phyloP scores from a whole-genome alignment of 306 rosid species.

The Casuarina glauca region DNA sequence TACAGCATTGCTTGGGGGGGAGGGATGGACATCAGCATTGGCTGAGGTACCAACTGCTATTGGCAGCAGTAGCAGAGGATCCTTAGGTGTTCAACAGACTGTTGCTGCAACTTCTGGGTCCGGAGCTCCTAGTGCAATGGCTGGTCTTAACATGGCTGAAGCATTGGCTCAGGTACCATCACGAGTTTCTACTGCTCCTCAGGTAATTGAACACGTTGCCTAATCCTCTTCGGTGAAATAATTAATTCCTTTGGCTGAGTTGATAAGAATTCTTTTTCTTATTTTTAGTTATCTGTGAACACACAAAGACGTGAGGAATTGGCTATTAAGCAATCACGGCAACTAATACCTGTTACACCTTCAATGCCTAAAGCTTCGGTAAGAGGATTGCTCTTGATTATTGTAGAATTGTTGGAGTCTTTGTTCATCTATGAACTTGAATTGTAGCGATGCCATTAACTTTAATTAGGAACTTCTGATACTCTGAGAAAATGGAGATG shows the following conservation, averaged over 20 bases:
- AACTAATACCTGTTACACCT: constrained; percentile 92
- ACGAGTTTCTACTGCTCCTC: constrained; percentile 72
- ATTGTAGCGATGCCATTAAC: neutral
- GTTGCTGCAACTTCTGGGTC: constrained; percentile 47
- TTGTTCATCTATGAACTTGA: neutral
- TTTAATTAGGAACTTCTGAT: neutral
- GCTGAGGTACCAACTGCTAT: constrained; percentile 77
- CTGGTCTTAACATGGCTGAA: constrained; percentile 98
- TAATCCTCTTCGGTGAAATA: constrained; percentile 9
- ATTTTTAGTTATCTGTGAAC: constrained; percentile 61
- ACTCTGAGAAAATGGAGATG: neutral
- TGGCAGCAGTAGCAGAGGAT: constrained; percentile 64
- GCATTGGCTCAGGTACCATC: constrained; percentile 87
- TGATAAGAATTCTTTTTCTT: constrained; percentile 13
- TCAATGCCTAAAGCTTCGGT: constrained; percentile 85
- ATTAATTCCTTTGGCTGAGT: constrained; percentile 19
- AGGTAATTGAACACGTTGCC: constrained; percentile 49
- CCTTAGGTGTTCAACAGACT: constrained; percentile 58
- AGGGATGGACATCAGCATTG: constrained; percentile 95
- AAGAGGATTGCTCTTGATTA: constrained; percentile 33
- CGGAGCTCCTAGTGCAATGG: constrained; percentile 44
- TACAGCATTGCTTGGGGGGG: constrained; percentile 88
- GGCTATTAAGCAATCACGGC: constrained; percentile 96
- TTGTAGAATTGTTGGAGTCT: constrained; percentile 1
- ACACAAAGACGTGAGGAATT: constrained; percentile 98